These are phyloP conservation scores for Glarea lozoyensis DNA, from an alignment of 495 filamentous ascomycete species.

Conservation along the genomic window DNA sequence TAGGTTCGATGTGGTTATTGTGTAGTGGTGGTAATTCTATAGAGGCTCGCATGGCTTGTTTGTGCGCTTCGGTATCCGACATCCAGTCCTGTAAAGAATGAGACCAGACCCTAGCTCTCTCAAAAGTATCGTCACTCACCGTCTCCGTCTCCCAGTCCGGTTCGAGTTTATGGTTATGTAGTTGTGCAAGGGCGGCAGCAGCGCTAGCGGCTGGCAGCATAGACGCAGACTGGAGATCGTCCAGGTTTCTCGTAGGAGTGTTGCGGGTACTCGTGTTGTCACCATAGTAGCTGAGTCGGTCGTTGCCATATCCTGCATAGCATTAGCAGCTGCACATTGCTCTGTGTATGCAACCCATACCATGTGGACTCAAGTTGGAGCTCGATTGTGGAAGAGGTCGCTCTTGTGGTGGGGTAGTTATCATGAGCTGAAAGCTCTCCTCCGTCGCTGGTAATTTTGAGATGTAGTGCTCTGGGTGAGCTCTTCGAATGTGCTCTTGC, in stretches of 20 bases:
- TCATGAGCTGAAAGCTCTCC: conserved; percentile 95
- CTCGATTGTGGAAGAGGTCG: conserved; percentile 49
- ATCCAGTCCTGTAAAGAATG: conserved; percentile 30
- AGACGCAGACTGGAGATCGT: conserved; percentile 56
- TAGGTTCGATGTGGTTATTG: conserved; percentile 47
- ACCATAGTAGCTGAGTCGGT: conserved; percentile 38
- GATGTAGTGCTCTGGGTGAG: conserved; percentile 96
- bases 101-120: no score
- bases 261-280: conserved; percentile 63
- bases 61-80: conserved; percentile 39
- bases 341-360: conserved; percentile 14
- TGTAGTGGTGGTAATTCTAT: conserved; percentile 68
- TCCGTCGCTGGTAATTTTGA: conserved; percentile 97
- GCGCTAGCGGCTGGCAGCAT: conserved; percentile 64
- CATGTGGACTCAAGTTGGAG: conserved; percentile 18
- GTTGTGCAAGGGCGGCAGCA: conserved; percentile 77
- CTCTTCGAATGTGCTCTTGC: conserved; percentile 97
- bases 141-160: conserved; percentile 78
- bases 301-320: conserved; percentile 31
- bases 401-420: conserved; percentile 79
- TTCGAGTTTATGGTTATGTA: conserved; percentile 75
- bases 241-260: conserved; percentile 56
- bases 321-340: conserved; percentile 11
- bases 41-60: conserved; percentile 41
- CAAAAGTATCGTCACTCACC: conserved; percentile 50